Evolutionary conservation across 352 stramenopile genomes (phyloP).

Genomic region (Aphanomyces invadans): DNA sequence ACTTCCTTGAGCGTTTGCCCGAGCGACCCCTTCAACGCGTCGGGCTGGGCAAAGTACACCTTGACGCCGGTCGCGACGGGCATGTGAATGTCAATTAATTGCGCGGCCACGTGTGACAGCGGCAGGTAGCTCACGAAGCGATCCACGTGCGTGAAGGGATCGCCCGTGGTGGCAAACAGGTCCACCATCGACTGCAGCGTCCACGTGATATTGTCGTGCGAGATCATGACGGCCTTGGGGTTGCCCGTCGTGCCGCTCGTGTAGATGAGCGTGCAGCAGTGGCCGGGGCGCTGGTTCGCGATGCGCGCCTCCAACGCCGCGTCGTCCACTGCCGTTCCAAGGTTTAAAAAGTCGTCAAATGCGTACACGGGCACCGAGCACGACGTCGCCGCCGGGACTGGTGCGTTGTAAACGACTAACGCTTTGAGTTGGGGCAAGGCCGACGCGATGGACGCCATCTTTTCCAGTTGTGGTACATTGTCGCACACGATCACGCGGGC

Average conservation of each 20-base stretch:
- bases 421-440: slow-evolving; percentile 88
- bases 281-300: slow-evolving; percentile 64
- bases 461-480: slow-evolving; percentile 88
- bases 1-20: slow-evolving; percentile 79
- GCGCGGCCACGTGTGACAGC: slow-evolving; percentile 83
- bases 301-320: slow-evolving; percentile 64
- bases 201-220: slow-evolving; percentile 91
- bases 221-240: slow-evolving; percentile 96
- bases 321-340: slow-evolving; percentile 57
- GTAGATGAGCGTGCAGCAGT: slow-evolving; percentile 91
- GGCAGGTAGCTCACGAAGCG: slow-evolving; percentile 83
- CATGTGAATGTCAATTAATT: slow-evolving; percentile 84
- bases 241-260: slow-evolving; percentile 91
- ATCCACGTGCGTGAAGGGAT: slow-evolving; percentile 50
- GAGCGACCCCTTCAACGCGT: slow-evolving; percentile 86
- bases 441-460: slow-evolving; percentile 85
- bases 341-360: slow-evolving; percentile 72
- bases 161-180: slow-evolving; percentile 51
- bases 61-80: slow-evolving; percentile 54
- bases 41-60: slow-evolving; percentile 83
- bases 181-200: slow-evolving; percentile 61
- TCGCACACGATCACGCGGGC: slow-evolving; percentile 90
- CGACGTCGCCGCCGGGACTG: slow-evolving; percentile 60
- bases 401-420: slow-evolving; percentile 90
- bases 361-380: slow-evolving; percentile 60